A percentile compares a stretch with the other conserved stretches of the same genome.
Conservation (phyloP, 2,329 filamentous ascomycete species). For the Graphilbum fragrans region DNA sequence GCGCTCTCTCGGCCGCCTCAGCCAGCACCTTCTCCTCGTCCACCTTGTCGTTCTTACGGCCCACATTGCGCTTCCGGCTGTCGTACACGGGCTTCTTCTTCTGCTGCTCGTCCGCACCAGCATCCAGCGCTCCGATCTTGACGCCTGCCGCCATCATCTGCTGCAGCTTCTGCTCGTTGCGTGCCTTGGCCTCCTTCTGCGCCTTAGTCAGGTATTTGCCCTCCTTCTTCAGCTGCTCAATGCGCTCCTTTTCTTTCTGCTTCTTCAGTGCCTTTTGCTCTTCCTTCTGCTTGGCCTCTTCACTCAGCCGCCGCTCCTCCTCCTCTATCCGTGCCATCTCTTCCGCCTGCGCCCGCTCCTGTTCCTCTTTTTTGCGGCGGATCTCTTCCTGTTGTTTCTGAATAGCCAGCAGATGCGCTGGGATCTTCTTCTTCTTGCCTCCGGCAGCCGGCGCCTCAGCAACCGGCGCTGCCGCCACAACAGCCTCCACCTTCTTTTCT, state of each 20-base stretch:
- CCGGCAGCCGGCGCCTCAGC: constrained; percentile 36
- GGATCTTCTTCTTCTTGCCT: constrained; percentile 80
- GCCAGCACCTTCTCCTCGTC: constrained; percentile 70
- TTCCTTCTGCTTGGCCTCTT: constrained; percentile 57
- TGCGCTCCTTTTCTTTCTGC: constrained; percentile 74
- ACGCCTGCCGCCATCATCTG: constrained; percentile 74
- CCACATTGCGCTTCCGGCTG: constrained; percentile 57
- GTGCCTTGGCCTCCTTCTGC: constrained; percentile 69
- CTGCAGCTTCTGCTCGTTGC: constrained; percentile 67
- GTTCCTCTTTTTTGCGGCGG: constrained; percentile 52
- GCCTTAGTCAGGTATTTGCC: constrained; percentile 80
- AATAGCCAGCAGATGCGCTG: constrained; percentile 56
- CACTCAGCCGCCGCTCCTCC: constrained; percentile 49
- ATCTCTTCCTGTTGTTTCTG: constrained; percentile 77
- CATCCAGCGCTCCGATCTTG: constrained; percentile 52
- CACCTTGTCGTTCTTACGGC: constrained; percentile 43
- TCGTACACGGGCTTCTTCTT: constrained; percentile 73
- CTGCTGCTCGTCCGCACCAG: constrained; percentile 36
- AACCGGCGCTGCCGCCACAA: constrained; percentile 20
- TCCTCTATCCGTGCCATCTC: constrained; percentile 55
- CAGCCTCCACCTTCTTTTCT: constrained; percentile 27
- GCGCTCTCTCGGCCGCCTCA: constrained; percentile 64
- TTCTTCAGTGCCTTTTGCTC: constrained; percentile 69
- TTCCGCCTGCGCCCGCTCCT: constrained; percentile 43
- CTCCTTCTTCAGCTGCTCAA: constrained; percentile 79